Evolutionary conservation across 352 stramenopile species (phyloP), one percentile per base, ranked within the genome.

Genomic region (Globisporangium acanthophoron): DNA sequence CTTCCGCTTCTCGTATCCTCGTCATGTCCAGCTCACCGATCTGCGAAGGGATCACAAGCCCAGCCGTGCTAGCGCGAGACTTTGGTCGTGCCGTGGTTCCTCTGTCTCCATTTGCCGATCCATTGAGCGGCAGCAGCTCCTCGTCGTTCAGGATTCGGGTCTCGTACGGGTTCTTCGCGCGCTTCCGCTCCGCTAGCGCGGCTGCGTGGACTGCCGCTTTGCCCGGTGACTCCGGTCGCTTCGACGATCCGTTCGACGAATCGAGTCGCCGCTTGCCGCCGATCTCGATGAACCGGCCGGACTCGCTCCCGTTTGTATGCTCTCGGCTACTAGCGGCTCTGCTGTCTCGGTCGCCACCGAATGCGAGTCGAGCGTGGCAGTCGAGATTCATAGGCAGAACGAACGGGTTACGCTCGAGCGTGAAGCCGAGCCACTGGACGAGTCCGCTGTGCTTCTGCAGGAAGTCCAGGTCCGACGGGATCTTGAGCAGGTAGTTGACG

Each of bases 401-500:
- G 50, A 97, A 97, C 18, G 91, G 91, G 56, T 97, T 97, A 2
- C 91, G 76, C 29, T 77, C 53, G 7, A 97, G 65, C 0, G 74
- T 77, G 58, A 97, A 96, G 0, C 86, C 84, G 20, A 97, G 75
- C 87, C 88, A 97, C 31, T 88, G 75, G 3, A 69, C 59, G n/a
- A 97, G 67, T 0, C 71, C 78, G 11, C 70, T 58, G 69, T 90
- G 80, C 43, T 90, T 80, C n/a, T 88, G 67, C 8, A 98, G 53
- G 51, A 97, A 97, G 52, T 97, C 87, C 21, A 97, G 62, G 58
- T 98, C 92, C 0, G 81, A 94, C 3, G 86, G 75, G 9, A 98
- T 64, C 49, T 96, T 97, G 12, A 97, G 69, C 1, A 98, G 69
- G 44, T 98, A 98, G 62, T 98, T 97, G 52, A 95, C 59, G 3